Evolutionary conservation across 1,284 basidiomycete genomes (phyloP), one percentile per base, ranked within the genome.

Genomic region (Cystobasidiaceae sp.): DNA sequence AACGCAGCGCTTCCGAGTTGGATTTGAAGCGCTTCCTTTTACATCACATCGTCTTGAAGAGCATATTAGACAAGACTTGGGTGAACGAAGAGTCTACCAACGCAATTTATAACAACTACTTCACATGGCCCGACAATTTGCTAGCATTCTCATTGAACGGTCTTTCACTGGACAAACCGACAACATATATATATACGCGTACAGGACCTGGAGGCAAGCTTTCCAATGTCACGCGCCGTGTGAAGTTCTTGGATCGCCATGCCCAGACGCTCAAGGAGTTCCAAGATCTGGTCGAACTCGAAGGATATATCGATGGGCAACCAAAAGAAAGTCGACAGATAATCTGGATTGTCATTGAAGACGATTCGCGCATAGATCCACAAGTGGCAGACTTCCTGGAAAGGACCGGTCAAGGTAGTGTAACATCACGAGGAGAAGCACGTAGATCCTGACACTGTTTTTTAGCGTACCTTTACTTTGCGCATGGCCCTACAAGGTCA

Each of bases 131-230:
- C n/a, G 56, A 59, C 27, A 27, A 46, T 9, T 30, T 59, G 6
- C 56, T 59, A 8, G 23, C 56, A 25, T 32, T 33, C 13, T 46
- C 43, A 33, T 59, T 59, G 19, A 43, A 34, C 13, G 56, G 45
- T 6, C 28, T 59, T 7, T 23, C 37, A n/a, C 44, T 59, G 32
- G 56, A 59, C 21, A 49, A 48, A 30, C 56, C 56, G 23, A 59
- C 56, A 13, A 49, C 56, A 8, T 59, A 59, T 21, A 59, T 59
- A 32, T 59, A 59, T 39, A 59, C 56, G 43, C 56, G 56, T 17
- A 59, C 56, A 15, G 56, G 56, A 23, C 54, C 54, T 44, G 56
- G 56, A 17, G 45, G 45, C 44, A 59, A 59, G 56, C 45, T 59
- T 11, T 27, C 34, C n/a, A 33, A 59, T 13, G 30, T 46, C 25